A percentile compares a stretch with the other conserved stretches of the same genome.
phyloP scores from a whole-genome alignment of 257 asterid genomes.

The Lavandula angustifolia region DNA sequence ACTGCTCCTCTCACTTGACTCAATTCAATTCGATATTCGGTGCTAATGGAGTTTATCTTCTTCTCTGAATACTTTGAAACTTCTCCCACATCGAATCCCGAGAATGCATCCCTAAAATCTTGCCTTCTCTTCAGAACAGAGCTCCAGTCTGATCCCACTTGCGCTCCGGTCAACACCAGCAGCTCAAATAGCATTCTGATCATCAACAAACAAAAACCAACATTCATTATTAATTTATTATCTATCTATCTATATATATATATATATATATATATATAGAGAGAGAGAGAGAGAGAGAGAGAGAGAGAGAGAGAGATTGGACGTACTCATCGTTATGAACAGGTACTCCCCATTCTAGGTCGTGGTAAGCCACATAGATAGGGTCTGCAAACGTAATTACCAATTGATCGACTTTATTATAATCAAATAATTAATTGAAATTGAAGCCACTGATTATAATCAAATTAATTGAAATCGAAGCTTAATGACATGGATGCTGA shows the following conservation, averaged over 20 bases:
- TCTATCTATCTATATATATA: too few species aligned
- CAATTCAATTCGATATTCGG: slow-evolving; percentile 54
- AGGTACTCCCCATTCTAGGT: slow-evolving; percentile 88
- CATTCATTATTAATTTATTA: too few species aligned
- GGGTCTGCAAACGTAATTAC: slow-evolving; percentile 38
- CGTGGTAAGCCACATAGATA: slow-evolving; percentile 71
- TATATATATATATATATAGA: too few species aligned
- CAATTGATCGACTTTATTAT: too few species aligned
- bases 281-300: too few species aligned
- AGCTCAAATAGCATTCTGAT: slow-evolving; percentile 70
- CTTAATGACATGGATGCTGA: too few species aligned
- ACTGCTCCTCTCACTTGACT: slow-evolving; percentile 72
- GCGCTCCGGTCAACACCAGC: slow-evolving; percentile 73
- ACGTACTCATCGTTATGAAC: slow-evolving; percentile 73
- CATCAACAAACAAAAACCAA: background rate
- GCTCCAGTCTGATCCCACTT: slow-evolving; percentile 88
- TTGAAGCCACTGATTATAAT: too few species aligned
- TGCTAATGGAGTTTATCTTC: slow-evolving; percentile 51
- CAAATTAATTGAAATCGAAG: too few species aligned
- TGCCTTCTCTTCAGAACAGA: slow-evolving; percentile 65
- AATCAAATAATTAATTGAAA: too few species aligned
- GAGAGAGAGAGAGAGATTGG: too few species aligned
- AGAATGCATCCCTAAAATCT: slow-evolving; percentile 73
- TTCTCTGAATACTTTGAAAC: slow-evolving; percentile 65
- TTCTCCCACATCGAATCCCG: slow-evolving; percentile 57